Conservation (phyloP, 495 filamentous ascomycete genomes). For the Xylaria sp. region DNA sequence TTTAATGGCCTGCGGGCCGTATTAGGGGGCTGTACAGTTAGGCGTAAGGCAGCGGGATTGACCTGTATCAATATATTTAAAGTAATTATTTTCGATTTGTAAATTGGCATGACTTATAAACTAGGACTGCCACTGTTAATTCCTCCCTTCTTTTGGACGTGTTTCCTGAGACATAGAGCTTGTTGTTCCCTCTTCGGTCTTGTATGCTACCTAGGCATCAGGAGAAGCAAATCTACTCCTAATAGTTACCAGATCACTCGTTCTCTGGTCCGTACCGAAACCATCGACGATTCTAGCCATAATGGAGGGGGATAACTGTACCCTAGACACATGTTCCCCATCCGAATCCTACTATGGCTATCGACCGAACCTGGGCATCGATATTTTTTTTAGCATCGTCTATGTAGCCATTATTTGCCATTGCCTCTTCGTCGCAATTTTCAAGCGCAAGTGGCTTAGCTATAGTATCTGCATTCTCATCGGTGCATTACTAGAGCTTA, state of each 20-base stretch:
- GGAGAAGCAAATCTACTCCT: neutral
- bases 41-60: neutral
- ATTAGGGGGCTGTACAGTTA: conserved; percentile 2
- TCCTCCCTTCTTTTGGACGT: neutral
- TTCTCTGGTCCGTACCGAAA: too few relatives aligned
- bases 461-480: conserved; percentile 28
- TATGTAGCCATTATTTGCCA: conserved; percentile 9
- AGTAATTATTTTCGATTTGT: neutral
- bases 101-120: conserved; percentile 8
- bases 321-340: conserved; percentile 22
- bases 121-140: neutral
- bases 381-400: conserved; percentile 29
- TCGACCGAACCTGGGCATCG: conserved; percentile 28
- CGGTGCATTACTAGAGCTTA: conserved; percentile 24
- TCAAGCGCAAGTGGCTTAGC: conserved; percentile 16
- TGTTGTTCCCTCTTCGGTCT: neutral
- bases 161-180: too few relatives aligned
- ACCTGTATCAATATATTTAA: neutral
- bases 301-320: conserved; percentile 16
- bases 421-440: conserved; percentile 21
- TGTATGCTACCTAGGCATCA: neutral
- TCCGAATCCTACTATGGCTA: conserved; percentile 31
- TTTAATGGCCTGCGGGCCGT: neutral
- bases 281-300: neutral
- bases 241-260: neutral